Evolutionary conservation across 2,329 filamentous ascomycete species (phyloP).

Genomic region (Tricladium varicosporioides): DNA sequence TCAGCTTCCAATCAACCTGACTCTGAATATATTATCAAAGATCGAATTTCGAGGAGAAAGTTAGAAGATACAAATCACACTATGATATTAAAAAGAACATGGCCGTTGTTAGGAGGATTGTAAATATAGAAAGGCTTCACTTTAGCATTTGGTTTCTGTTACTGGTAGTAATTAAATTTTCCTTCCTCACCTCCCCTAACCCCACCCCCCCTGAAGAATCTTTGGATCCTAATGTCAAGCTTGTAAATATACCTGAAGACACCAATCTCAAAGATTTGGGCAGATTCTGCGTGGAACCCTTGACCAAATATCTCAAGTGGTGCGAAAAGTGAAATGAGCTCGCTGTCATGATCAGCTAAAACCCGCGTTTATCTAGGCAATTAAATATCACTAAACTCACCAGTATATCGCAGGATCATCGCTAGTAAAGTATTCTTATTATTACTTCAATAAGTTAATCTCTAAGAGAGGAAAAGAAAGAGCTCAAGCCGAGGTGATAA

Average conservation of each 20-base stretch:
- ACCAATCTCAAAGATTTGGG: slow-evolving; percentile 6
- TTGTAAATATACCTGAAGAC: slow-evolving; percentile 20
- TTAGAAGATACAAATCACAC: slow-evolving; percentile 29
- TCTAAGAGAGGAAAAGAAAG: too few relatives aligned
- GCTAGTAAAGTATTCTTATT: too few relatives aligned
- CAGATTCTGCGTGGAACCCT: slow-evolving; percentile 22
- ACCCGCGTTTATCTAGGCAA: too few relatives aligned
- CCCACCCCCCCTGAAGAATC: too few relatives aligned
- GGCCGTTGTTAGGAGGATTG: slow-evolving; percentile 19
- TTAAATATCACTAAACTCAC: too few relatives aligned
- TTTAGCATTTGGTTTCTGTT: slow-evolving; percentile 19
- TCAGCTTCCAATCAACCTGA: slow-evolving; percentile 34
- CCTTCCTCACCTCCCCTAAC: too few relatives aligned
- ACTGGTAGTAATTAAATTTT: slow-evolving; percentile 22
- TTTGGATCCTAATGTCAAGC: slow-evolving; percentile 16
- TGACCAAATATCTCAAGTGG: slow-evolving; percentile 23
- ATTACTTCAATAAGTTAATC: too few relatives aligned
- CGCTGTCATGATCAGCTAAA: too few relatives aligned
- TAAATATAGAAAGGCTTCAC: slow-evolving; percentile 18
- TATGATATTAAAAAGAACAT: slow-evolving; percentile 23
- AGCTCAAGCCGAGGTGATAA: too few relatives aligned
- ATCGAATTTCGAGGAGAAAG: slow-evolving; percentile 34
- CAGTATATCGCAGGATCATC: too few relatives aligned
- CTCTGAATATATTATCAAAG: slow-evolving; percentile 41
- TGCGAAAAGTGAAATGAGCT: slow-evolving; percentile 21